Evolutionary conservation across 2,329 filamentous ascomycete species (phyloP), one percentile per base, ranked within the genome.

Genomic region (Mollisia scopiformis): DNA sequence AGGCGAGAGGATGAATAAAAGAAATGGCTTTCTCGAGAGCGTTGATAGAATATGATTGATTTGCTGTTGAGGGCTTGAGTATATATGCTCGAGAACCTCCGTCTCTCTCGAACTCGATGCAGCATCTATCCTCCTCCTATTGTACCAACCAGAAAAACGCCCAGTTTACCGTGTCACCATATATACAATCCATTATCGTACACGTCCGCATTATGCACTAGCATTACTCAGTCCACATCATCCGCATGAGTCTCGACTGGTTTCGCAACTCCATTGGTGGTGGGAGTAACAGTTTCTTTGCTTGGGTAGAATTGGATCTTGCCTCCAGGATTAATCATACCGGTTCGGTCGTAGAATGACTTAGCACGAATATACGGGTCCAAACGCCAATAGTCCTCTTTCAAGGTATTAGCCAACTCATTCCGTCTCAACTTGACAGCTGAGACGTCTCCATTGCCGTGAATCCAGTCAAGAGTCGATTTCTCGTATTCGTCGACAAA

Each of bases 301-400:
- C 39, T 30, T 8, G 83, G 82, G 71, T 96, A 95, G 75, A 91
- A 93, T 35, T 91, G 79, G 46, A 94, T 77, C 71, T 82, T 82
- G 1, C 93, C 93, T 11, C 81, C 86, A 0, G 81, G 77, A 62
- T 84, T 78, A 49, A 98, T 81, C 62, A 95, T 79, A 1, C 93
- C 91, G 13, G 82, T 83, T 62, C 95, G 85, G 75, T 99, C 95
- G 69, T 97, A 97, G 62, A 92, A 77, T n/a, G 88, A 90, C 70
- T 89, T 84, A 13, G 93, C 92, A 39, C 95, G 83, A 30, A 98
- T 74, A 74, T 94, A 96, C 0, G 92, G 92, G 77, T 99, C 95
- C 55, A 97, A 76, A 39, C 83, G 82, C 94, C 95, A 99, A 78
- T 98, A 99, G 68, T 91, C 91, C 51, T 83, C 81, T 63, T 82